Conservation (phyloP, 1,284 basidiomycete species). For the Ceratobasidium sp. region DNA sequence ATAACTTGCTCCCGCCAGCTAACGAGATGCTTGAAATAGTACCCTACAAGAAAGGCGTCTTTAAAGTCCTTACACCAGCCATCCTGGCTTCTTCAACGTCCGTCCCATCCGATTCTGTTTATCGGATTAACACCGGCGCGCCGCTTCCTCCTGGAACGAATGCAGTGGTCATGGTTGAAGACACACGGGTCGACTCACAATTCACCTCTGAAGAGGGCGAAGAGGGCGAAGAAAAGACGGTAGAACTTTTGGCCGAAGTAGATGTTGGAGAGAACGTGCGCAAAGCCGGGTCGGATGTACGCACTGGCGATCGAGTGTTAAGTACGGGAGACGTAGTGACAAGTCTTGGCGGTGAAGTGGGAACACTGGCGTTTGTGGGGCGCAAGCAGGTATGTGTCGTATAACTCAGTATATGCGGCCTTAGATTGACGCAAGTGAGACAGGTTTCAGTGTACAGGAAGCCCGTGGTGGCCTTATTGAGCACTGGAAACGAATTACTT, state of each 20-base stretch:
- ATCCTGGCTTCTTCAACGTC: conserved; percentile 60
- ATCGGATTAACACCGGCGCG: conserved; percentile 84
- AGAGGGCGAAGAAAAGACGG: conserved; percentile 73
- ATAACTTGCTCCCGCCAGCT: conserved; percentile 31
- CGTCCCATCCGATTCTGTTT: conserved; percentile 69
- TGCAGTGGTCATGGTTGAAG: conserved; percentile 92
- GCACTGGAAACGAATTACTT: conserved; percentile 86
- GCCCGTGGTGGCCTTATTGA: conserved; percentile 82
- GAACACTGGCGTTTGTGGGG: conserved; percentile 85
- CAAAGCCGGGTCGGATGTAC: conserved; percentile 79
- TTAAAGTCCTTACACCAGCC: conserved; percentile 76
- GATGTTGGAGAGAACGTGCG: conserved; percentile 80
- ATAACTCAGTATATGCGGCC: not conserved
- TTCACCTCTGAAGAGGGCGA: conserved; percentile 39
- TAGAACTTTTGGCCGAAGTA: conserved; percentile 76
- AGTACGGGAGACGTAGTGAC: conserved; percentile 72
- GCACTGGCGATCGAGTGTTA: conserved; percentile 75
- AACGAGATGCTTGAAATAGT: conserved; percentile 19
- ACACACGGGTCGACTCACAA: conserved; percentile 66
- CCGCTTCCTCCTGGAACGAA: conserved; percentile 81
- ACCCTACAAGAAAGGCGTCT: conserved; percentile 68
- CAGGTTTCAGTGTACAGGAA: conserved; percentile 77
- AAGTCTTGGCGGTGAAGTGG: conserved; percentile 85
- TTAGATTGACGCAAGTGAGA: not conserved
- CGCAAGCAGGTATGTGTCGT: conserved; percentile 68